A percentile compares a stretch with the other conserved stretches of the same genome.
phyloP scores from a whole-genome alignment of 371 early-diverging fungal species.

The Umbelopsis sp. region DNA sequence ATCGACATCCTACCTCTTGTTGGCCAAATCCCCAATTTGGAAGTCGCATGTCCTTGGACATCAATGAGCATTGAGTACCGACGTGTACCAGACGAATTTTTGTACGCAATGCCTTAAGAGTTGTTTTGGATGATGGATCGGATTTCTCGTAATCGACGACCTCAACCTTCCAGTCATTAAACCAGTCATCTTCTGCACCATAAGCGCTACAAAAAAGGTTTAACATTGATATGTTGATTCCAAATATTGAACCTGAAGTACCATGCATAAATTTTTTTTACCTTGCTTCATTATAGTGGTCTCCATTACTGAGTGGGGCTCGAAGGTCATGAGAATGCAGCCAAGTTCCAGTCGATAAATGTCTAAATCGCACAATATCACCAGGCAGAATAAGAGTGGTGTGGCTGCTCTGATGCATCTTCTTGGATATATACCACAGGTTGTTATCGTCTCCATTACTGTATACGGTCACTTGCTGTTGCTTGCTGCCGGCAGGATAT shows the following conservation, averaged over 20 bases:
- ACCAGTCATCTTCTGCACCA: constrained; percentile 46
- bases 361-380: constrained; percentile 61
- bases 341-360: constrained; percentile 47
- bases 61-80: constrained; percentile 76
- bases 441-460: constrained; percentile 88
- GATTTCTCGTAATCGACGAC: constrained; percentile 47
- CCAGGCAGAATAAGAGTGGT: constrained; percentile 47
- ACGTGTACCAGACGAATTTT: constrained; percentile 75
- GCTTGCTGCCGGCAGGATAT: constrained; percentile 85
- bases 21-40: constrained; percentile 98
- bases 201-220: constrained; percentile 48
- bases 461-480: constrained; percentile 96
- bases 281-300: constrained; percentile 89
- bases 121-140: constrained; percentile 47
- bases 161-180: constrained; percentile 77
- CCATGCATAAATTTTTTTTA: constrained; percentile 24
- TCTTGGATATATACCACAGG: constrained; percentile 72
- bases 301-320: constrained; percentile 82
- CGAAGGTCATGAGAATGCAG: constrained; percentile 54
- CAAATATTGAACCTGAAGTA: too few relatives aligned
- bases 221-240: too few relatives aligned
- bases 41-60: constrained; percentile 75
- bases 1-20: constrained; percentile 78
- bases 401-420: constrained; percentile 19
- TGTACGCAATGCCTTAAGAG: constrained; percentile 64